Conservation (phyloP, 495 filamentous ascomycete species). For the Thermothielavioides terrestris region DNA sequence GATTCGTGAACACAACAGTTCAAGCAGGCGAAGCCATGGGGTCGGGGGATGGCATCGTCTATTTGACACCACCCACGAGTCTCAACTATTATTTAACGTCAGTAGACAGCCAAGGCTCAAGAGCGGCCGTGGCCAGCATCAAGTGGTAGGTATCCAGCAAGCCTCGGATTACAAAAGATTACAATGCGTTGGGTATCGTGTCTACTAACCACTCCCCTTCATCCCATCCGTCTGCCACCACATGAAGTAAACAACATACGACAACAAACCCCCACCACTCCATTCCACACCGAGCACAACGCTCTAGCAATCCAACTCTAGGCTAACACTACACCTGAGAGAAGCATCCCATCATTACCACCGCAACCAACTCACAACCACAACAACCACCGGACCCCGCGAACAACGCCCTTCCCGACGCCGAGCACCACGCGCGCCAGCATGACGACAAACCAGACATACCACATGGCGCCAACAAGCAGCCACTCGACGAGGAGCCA, state of each 20-base stretch:
- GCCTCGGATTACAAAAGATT: too few relatives aligned
- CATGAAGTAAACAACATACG: not conserved
- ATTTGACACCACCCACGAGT: too few relatives aligned
- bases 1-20: too few relatives aligned
- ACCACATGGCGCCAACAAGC: conserved; percentile 73
- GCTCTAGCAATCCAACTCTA: not conserved
- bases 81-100: too few relatives aligned
- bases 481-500: conserved; percentile 73
- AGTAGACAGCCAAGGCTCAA: too few relatives aligned
- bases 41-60: too few relatives aligned
- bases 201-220: not conserved
- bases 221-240: not conserved
- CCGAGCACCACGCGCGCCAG: conserved; percentile 54
- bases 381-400: conserved; percentile 63
- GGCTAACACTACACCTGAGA: not conserved
- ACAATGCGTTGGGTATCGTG: too few relatives aligned
- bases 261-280: not conserved
- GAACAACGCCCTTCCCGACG: conserved; percentile 47
- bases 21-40: too few relatives aligned
- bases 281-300: too few relatives aligned
- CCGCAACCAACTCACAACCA: conserved; percentile 67
- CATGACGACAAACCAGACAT: conserved; percentile 74
- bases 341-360: not conserved
- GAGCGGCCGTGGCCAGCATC: too few relatives aligned
- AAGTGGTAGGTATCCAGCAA: too few relatives aligned